A percentile compares a stretch with the other conserved stretches of the same genome.
Conservation (phyloP, 2,329 filamentous ascomycete genomes). For the Moelleriella libera region DNA sequence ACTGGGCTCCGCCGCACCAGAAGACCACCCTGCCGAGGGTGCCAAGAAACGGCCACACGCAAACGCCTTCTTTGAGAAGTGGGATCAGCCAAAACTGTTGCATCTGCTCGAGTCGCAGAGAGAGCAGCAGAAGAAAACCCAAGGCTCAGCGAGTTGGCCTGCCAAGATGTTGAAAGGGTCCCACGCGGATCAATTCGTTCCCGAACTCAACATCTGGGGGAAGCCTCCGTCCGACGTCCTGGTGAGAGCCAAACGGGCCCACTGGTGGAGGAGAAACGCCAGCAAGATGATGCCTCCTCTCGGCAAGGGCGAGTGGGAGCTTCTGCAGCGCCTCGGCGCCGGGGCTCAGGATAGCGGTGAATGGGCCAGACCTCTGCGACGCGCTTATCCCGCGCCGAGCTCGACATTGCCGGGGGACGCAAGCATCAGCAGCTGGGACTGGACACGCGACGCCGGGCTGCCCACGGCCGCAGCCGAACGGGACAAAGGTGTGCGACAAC, state of each 20-base stretch:
- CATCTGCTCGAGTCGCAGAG: constrained; percentile 27
- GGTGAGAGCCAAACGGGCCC: constrained; percentile 25
- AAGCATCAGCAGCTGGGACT: constrained; percentile 19
- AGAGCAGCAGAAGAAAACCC: constrained; percentile 13
- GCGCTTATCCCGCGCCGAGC: constrained; percentile 8
- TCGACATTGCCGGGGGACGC: background rate
- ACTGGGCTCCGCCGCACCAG: background rate
- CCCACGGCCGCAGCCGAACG: constrained; percentile 25
- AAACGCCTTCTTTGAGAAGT: constrained; percentile 28
- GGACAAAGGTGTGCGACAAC: constrained; percentile 15
- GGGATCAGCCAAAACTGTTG: constrained; percentile 31
- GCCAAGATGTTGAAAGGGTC: constrained; percentile 11
- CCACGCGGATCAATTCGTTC: constrained; percentile 21
- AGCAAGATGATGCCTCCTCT: constrained; percentile 40
- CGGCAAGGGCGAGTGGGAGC: constrained; percentile 38
- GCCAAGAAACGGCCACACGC: constrained; percentile 2
- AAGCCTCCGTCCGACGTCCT: constrained; percentile 24
- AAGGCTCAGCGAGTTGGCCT: constrained; percentile 12
- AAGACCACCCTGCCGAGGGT: background rate
- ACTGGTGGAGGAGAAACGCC: constrained; percentile 31
- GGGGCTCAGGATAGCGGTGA: constrained; percentile 22
- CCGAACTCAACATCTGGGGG: constrained; percentile 34
- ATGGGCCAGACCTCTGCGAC: constrained; percentile 22
- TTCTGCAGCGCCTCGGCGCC: constrained; percentile 29
- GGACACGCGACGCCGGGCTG: constrained; percentile 25